Percentiles rank a stretch among this genome's conserved stretches.
These are phyloP conservation scores for Neolentinus lepideus DNA, from an alignment of 1,284 basidiomycete genomes.

Conservation along the genomic window DNA sequence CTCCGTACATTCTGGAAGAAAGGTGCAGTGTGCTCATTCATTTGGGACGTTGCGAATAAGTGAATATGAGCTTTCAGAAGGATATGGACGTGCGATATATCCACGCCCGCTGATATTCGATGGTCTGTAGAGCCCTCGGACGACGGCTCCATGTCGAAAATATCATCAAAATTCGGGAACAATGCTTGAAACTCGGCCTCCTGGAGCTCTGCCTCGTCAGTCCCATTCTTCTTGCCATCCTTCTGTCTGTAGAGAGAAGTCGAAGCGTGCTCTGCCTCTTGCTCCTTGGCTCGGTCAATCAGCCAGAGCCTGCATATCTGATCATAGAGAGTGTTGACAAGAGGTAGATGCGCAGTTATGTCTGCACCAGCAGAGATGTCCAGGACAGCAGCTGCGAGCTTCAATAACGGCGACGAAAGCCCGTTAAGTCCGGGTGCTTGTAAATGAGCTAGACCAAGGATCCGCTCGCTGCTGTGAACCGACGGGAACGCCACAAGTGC, in stretches of 20 bases:
- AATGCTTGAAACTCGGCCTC: conserved; percentile 76
- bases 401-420: conserved; percentile 35
- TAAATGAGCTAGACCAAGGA: conserved; percentile 15
- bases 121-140: neutral
- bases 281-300: conserved; percentile 68
- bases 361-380: conserved; percentile 32
- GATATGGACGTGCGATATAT: neutral
- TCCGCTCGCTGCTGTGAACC: conserved; percentile 28
- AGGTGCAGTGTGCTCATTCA: neutral
- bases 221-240: conserved; percentile 48
- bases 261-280: conserved; percentile 57
- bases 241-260: conserved; percentile 79
- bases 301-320: conserved; percentile 78
- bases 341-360: conserved; percentile 19
- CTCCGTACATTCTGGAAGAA: neutral
- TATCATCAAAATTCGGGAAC: conserved; percentile 81
- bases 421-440: conserved; percentile 1
- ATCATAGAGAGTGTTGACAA: conserved; percentile 56
- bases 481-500: conserved; percentile 52
- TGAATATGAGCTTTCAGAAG: neutral
- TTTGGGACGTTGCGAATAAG: neutral
- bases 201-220: conserved; percentile 71
- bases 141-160: conserved; percentile 22
- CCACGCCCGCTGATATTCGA: neutral
- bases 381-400: conserved; percentile 41